These are phyloP conservation scores for Hericium erinaceus DNA, from an alignment of 768 basidiomycete species.

Conservation along the genomic window DNA sequence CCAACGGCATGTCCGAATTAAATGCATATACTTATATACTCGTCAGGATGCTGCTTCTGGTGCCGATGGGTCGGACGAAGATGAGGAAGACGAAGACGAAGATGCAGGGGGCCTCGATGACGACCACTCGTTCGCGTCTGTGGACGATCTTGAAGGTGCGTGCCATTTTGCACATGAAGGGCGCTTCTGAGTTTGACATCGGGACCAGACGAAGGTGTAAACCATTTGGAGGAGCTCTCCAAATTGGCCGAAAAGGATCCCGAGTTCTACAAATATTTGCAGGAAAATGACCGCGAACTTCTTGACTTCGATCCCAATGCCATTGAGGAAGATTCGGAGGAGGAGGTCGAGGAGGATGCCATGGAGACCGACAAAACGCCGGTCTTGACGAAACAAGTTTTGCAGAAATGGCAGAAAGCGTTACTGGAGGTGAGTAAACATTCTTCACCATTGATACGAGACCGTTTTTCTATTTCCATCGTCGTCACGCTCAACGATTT, in stretches of 20 bases:
- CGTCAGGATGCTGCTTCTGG: slow-evolving; percentile 20
- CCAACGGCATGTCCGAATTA: not conserved
- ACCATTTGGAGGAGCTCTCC: slow-evolving; percentile 75
- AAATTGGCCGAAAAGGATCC: slow-evolving; percentile 93
- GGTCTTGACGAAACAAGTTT: slow-evolving; percentile 55
- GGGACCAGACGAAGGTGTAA: slow-evolving; percentile 52
- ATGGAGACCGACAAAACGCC: slow-evolving; percentile 36
- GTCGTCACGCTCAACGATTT: not conserved
- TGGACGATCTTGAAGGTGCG: slow-evolving; percentile 69
- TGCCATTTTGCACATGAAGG: not conserved
- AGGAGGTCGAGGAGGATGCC: slow-evolving; percentile 36
- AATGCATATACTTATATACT: not conserved
- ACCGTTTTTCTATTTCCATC: not conserved
- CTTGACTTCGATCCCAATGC: slow-evolving; percentile 60
- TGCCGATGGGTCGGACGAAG: slow-evolving; percentile 32
- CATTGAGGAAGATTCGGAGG: slow-evolving; percentile 30
- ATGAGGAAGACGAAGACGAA: slow-evolving; percentile 30
- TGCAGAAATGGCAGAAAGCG: slow-evolving; percentile 83
- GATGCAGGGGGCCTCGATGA: slow-evolving; percentile 32
- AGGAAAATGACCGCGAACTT: slow-evolving; percentile 91
- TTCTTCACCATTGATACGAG: too few relatives aligned
- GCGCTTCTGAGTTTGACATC: not conserved
- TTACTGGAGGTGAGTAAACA: slow-evolving; percentile 58
- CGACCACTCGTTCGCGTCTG: slow-evolving; percentile 61
- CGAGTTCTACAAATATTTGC: slow-evolving; percentile 97